Base-by-base conservation (phyloP, 129 eudicot species). In the Arctium minus region DNA sequence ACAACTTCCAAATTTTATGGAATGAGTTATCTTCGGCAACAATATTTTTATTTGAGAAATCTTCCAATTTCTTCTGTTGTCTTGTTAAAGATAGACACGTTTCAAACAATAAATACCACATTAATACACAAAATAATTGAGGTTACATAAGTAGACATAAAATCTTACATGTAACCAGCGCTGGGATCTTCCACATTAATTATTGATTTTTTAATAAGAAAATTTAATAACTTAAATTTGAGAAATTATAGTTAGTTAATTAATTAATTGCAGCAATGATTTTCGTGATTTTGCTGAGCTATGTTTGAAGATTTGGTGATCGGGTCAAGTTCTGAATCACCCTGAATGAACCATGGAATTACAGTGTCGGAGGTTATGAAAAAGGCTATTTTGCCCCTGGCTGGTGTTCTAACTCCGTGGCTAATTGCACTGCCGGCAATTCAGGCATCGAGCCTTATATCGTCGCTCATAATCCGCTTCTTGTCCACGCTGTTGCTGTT, bases 271-370 rank as follows among this genome's bases (percentile, higher is more conserved):
- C 89, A 92, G 94, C 64, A 37, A 88, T 18, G 94, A 92, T 81
- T 92, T 85, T 80, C 77, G 81, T n/a, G 92, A 90, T 73, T 92
- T 72, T 70, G 91, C 89, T 40, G 94, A 92, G 73, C 86, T 92
- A 12, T 92, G 94, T 78, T 92, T 85, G 85, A 69, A 80, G 80
- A 73, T 92, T 89, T 79, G 97, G 93, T 12, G 91, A 89, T 72
- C 78, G 90, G 31, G 97, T 93, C 72, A 93, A 91, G 86, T 46
- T 78, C 62, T 92, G 97, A 95, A 89, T 81, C 75, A 92, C 93
- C 6, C 33, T 92, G 15, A 92, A 90, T 37, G 97, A 92, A 81
- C 97, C 94, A 50, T 87, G 87, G 74, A 86, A 72, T 70, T 89
- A 79, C 46, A 82, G 76, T 29, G 71, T 42, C 2, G 73, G 69